These are phyloP conservation scores for grape (Vitis vinifera) DNA, from an alignment of 164 flowering plant species.

Conservation along the genomic window ASM3070453v1 NC_081818.1:6267501-6268000, in stretches of 20 bases:
- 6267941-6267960: conserved; percentile 15
- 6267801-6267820: conserved; percentile 21
- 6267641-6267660: too few species aligned
- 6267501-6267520: too few species aligned
- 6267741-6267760: conserved; percentile 50
- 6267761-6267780: conserved; percentile 51
- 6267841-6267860: not conserved
- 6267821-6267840: too few species aligned
- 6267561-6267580: too few species aligned
- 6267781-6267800: conserved; percentile 58
- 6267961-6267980: conserved; percentile 51
- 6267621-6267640: too few species aligned
- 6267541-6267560: too few species aligned
- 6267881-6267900: not conserved
- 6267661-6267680: too few species aligned
- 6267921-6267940: not conserved
- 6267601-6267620: too few species aligned
- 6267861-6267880: not conserved
- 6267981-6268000: conserved; percentile 50
- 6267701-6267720: not conserved
- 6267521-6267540: too few species aligned
- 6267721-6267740: not conserved
- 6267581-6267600: too few species aligned
- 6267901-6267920: not conserved
- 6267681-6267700: too few species aligned